Percentiles rank a stretch among this genome's conserved stretches.
Conservation (phyloP, 306 rosid genomes). For the Lathyrus aphaca region DNA sequence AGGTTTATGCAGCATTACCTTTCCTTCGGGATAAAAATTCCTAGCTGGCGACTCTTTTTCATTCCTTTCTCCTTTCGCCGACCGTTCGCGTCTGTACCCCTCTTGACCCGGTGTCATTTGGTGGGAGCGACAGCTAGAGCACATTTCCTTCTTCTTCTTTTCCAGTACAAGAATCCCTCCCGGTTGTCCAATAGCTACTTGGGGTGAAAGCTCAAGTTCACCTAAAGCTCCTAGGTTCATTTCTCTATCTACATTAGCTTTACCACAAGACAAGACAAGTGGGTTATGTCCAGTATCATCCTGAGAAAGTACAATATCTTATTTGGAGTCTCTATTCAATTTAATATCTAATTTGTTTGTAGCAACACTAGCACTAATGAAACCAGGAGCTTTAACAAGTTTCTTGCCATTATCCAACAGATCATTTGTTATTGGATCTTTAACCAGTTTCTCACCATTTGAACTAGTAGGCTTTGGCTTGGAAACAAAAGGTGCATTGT, state of each 20-base stretch:
- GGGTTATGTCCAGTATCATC: constrained; percentile 45
- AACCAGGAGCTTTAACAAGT: no score
- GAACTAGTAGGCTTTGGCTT: constrained; percentile 65
- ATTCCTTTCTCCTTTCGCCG: no score
- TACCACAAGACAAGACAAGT: constrained; percentile 50
- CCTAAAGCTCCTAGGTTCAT: constrained; percentile 47
- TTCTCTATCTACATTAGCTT: constrained; percentile 52
- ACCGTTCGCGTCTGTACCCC: no score
- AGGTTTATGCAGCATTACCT: no score
- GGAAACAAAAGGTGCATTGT: constrained; percentile 54
- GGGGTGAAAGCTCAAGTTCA: constrained; percentile 48
- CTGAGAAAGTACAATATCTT: constrained; percentile 52
- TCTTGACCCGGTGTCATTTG: no score
- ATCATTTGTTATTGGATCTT: constrained; percentile 49
- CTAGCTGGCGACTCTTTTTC: no score
- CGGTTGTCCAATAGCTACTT: constrained; percentile 47
- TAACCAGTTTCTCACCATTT: constrained; percentile 61
- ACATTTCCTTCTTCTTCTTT: no score
- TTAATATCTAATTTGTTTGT: constrained; percentile 58
- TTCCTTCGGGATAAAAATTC: no score
- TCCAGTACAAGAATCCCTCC: constrained; percentile 62
- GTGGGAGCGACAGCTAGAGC: no score
- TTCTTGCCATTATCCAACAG: constrained; percentile 55
- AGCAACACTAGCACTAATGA: constrained; percentile 50
- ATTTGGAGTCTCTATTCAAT: constrained; percentile 46